Base-by-base conservation (phyloP, 345 rosid species). In the Pistacia integerrima region DNA sequence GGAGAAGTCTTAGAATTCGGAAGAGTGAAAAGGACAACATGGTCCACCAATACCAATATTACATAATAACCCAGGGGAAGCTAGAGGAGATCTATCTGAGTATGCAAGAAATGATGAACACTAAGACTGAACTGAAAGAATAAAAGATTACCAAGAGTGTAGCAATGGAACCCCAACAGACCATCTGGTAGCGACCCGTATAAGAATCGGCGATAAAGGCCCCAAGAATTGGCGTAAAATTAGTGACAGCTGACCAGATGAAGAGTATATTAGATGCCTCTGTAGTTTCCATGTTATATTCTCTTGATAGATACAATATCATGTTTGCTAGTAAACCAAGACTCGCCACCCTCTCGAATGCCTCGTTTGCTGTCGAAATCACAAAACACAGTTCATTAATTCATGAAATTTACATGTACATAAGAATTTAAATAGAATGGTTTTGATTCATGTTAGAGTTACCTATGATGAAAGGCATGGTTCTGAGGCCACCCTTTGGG, bases 201-300 rank as follows among this genome's bases (percentile, higher is more conserved):
- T 67, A 91, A 70, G 93, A 91, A 82, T 93, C 97, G 5, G 92
- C 92, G 7, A 88, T 72, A 54, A 93, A 79, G 8, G 94, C 94
- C 17, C 90, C 91, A 22, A 89, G 1, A 33, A 86, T 60, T 13
- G 98, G 97, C 11, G 78, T 69, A 77, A 91, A 85, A 77, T 81
- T 81, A 72, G 82, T 68, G 51, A 85, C 89, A 16, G 94, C 91
- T 3, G 88, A 84, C 90, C 97, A 90, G 65, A 89, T 5, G 80
- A 87, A 84, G 44, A 91, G 60, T 18, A 87, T 36, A 44, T 84
- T 85, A 60, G 91, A 86, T 2, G 81, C 94, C 18, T 59, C 48
- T 0, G 85, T 76, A 10, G 85, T 79, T 67, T 78, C 88, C 88
- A 91, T 64, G 17, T 85, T 86, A 69, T 84, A 93, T 12, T 85